A percentile compares a stretch with the other conserved stretches of the same genome.
phyloP scores from a whole-genome alignment of 176 grass and related monocot genomes.

The Tillandsia fasciculata region DNA sequence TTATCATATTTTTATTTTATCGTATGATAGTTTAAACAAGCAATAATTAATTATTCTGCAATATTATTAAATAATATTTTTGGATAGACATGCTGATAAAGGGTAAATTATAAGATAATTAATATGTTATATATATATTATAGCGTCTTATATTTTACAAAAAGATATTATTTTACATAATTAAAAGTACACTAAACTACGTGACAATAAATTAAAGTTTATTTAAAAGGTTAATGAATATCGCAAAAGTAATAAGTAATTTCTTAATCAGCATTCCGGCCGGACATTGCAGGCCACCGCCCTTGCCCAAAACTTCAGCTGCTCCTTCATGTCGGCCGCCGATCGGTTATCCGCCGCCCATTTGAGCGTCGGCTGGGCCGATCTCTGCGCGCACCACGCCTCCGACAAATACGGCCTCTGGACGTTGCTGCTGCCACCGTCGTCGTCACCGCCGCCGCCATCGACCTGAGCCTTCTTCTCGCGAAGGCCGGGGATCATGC shows the following conservation, averaged over 20 bases:
- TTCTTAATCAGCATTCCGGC: constrained; percentile 21
- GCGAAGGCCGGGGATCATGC: constrained; percentile 61
- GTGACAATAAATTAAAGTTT: no score
- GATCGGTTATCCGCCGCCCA: constrained; percentile 41
- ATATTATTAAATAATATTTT: no score
- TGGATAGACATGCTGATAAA: no score
- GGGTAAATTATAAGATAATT: no score
- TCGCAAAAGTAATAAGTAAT: background rate
- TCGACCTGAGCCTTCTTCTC: constrained; percentile 17
- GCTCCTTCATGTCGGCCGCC: constrained; percentile 58
- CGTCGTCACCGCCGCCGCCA: background rate
- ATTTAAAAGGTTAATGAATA: no score
- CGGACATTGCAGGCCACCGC: constrained; percentile 73
- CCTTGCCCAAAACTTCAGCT: constrained; percentile 82
- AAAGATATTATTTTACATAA: no score
- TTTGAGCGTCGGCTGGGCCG: constrained; percentile 26
- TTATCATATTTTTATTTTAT: no score
- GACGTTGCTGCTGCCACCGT: background rate
- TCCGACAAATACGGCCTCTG: constrained; percentile 55
- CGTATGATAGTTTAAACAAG: no score
- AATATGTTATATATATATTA: no score
- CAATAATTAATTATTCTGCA: no score
- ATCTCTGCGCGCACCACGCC: constrained; percentile 42
- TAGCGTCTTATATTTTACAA: no score
- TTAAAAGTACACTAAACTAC: no score